These are phyloP conservation scores for Rhododendron molle DNA, from an alignment of 148 eudicot genomes.

Conservation along the genomic window DNA sequence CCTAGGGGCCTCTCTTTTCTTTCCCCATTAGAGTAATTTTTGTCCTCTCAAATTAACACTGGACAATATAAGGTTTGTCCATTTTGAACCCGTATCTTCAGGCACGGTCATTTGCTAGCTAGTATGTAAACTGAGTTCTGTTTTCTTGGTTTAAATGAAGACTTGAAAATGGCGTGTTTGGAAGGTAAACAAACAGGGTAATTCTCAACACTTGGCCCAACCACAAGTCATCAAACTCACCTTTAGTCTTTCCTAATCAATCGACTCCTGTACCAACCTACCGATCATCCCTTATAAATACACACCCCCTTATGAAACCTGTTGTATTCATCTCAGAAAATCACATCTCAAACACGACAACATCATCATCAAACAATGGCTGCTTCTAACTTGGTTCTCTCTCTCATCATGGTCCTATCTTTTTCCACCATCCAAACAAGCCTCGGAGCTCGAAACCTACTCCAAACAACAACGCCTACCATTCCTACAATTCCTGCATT, in stretches of 20 bases:
- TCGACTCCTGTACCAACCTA: not conserved
- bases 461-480: not conserved
- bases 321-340: not conserved
- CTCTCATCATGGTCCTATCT: not conserved
- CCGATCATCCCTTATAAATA: not conserved
- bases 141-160: not conserved
- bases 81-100: no score
- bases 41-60: no score
- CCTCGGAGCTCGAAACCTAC: constrained; percentile 12
- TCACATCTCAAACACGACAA: no score
- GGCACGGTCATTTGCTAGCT: no score
- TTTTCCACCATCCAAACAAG: constrained; percentile 2
- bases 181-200: not conserved
- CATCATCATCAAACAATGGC: not conserved
- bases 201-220: constrained; percentile 1
- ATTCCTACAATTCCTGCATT: not conserved
- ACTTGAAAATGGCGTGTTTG: not conserved
- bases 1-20: no score
- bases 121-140: not conserved
- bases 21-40: no score
- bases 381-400: not conserved
- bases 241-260: not conserved
- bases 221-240: constrained; percentile 5
- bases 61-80: no score
- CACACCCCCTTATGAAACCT: not conserved